phyloP scores from a whole-genome alignment of 148 eudicot genomes.

The Silene uniflora region DNA sequence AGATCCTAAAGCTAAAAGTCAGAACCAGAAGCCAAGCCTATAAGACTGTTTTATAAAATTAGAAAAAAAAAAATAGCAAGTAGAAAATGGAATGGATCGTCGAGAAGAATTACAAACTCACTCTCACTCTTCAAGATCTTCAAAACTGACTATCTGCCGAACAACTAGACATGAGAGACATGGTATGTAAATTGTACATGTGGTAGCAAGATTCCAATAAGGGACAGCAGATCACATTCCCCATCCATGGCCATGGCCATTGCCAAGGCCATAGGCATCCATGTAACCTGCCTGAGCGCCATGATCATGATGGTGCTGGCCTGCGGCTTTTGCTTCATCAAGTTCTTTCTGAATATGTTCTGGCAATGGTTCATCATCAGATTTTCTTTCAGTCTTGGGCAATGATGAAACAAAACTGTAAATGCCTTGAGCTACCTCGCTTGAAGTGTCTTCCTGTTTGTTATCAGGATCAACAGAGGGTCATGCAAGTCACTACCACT shows the following conservation, averaged over 20 bases:
- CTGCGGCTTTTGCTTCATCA: conserved; percentile 43
- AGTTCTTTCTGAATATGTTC: conserved; percentile 53
- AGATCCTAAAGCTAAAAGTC: neutral
- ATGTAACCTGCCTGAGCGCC: conserved; percentile 23
- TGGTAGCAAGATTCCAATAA: neutral
- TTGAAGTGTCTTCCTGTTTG: conserved; percentile 67
- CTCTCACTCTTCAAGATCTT: neutral
- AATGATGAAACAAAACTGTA: conserved; percentile 59
- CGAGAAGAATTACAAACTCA: conserved; percentile 8
- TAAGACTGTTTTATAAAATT: neutral
- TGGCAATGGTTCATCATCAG: conserved; percentile 54
- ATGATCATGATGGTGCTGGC: conserved; percentile 25
- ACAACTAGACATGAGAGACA: conserved; percentile 7
- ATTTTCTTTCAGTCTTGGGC: conserved; percentile 52
- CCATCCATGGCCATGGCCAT: conserved; percentile 38
- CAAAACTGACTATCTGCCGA: neutral
- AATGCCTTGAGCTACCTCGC: conserved; percentile 62
- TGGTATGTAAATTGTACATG: neutral
- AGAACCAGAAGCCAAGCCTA: neutral
- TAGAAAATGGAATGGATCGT: neutral
- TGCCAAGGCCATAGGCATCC: conserved; percentile 41
- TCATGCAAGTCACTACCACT: neutral
- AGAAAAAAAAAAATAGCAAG: neutral
- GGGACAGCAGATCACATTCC: conserved; percentile 26
- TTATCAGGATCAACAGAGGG: conserved; percentile 1